These are phyloP conservation scores for Capsella bursapastoris DNA, from an alignment of 345 rosid genomes.

Conservation along the genomic window DNA sequence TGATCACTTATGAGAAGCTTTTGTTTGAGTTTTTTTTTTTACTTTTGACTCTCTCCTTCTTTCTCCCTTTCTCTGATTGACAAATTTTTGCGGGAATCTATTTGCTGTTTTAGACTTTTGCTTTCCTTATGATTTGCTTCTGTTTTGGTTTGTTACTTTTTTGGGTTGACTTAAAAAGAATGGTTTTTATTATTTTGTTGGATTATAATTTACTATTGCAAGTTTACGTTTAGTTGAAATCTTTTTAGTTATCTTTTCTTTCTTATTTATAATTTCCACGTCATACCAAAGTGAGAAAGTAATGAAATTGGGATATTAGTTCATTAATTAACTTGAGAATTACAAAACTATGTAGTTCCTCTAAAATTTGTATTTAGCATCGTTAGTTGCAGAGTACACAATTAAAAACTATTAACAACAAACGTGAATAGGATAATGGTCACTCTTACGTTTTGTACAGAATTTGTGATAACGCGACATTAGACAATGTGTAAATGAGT, in stretches of 20 bases:
- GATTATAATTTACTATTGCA: slow-evolving; percentile 22
- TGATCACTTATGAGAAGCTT: slow-evolving; percentile 46
- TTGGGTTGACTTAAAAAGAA: background rate
- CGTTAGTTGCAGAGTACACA: too few species aligned
- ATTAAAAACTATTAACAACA: too few species aligned
- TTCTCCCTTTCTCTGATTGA: slow-evolving; percentile 36
- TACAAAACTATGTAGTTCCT: background rate
- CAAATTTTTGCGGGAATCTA: slow-evolving; percentile 39
- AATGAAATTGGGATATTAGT: background rate
- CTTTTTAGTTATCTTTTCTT: background rate
- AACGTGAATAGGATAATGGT: too few species aligned
- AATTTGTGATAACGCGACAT: too few species aligned
- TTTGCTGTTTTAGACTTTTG: slow-evolving; percentile 33
- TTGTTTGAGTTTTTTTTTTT: slow-evolving; percentile 9
- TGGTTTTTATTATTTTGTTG: slow-evolving; percentile 15
- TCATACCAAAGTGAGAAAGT: background rate
- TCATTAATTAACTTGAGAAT: background rate
- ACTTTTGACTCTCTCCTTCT: slow-evolving; percentile 2
- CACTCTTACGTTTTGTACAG: too few species aligned
- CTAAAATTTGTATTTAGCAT: too few species aligned
- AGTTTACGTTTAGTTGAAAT: background rate
- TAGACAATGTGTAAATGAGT: too few species aligned
- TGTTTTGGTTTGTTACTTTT: slow-evolving; percentile 23
- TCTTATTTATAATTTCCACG: background rate
- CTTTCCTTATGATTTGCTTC: slow-evolving; percentile 11